phyloP scores from a whole-genome alignment of 352 stramenopile genomes.

The Phytophthora boehmeriae region DNA sequence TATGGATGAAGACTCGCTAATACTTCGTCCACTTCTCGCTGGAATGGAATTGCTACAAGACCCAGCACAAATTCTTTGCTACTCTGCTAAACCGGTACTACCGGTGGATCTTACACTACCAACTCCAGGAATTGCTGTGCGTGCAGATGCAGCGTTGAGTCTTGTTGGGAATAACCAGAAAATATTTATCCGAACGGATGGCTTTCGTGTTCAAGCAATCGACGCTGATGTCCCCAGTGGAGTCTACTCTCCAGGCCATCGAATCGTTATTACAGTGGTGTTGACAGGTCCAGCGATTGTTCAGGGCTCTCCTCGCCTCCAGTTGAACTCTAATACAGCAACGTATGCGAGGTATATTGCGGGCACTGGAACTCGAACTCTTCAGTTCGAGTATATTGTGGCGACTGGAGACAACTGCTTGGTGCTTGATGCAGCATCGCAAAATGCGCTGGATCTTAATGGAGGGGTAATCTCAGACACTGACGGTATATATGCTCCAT shows the following conservation, averaged over 20 bases:
- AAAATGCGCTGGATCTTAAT: constrained; percentile 54
- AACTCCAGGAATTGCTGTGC: constrained; percentile 43
- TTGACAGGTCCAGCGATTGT: constrained; percentile 60
- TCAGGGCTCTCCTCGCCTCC: constrained; percentile 50
- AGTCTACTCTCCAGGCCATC: constrained; percentile 66
- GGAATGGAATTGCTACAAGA: constrained; percentile 31
- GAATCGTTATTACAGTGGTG: constrained; percentile 49
- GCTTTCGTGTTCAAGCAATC: constrained; percentile 47
- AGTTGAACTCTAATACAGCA: constrained; percentile 52
- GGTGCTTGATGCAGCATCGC: constrained; percentile 55
- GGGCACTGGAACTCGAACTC: constrained; percentile 44
- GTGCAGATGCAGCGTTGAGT: constrained; percentile 56
- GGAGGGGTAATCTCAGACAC: constrained; percentile 56
- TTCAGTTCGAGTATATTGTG: constrained; percentile 72
- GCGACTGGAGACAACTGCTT: constrained; percentile 43
- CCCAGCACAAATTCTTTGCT: constrained; percentile 46
- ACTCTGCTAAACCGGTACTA: constrained; percentile 37
- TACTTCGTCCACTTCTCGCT: constrained; percentile 42
- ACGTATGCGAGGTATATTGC: constrained; percentile 55
- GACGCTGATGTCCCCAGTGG: constrained; percentile 43
- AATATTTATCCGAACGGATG: constrained; percentile 71
- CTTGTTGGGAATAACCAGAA: constrained; percentile 64
- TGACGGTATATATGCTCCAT: constrained; percentile 45
- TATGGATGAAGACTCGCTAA: constrained; percentile 43
- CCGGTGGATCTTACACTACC: constrained; percentile 56